Evolutionary conservation across 805 yeast genomes (phyloP).

Genomic region (Sungouiozyma ichnusensis): DNA sequence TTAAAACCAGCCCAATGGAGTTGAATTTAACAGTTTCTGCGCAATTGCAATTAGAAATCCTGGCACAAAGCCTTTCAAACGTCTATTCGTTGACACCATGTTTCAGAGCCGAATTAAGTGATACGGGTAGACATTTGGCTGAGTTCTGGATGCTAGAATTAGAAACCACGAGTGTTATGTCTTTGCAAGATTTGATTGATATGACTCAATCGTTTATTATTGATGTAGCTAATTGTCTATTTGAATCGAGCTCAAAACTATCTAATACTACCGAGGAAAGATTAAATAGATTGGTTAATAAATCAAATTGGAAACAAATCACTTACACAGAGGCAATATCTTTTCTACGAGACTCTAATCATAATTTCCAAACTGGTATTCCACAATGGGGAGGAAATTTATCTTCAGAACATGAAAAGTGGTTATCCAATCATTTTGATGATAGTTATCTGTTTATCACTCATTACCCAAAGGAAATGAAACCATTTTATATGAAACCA

Average conservation of each 20-base stretch:
- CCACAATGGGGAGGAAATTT: slow-evolving; percentile 66
- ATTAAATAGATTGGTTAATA: slow-evolving; percentile 46
- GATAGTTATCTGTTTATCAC: slow-evolving; percentile 78
- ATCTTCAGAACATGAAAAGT: slow-evolving; percentile 82
- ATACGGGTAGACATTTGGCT: slow-evolving; percentile 81
- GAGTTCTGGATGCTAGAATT: slow-evolving; percentile 99
- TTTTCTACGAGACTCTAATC: slow-evolving; percentile 19
- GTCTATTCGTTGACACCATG: slow-evolving; percentile 90
- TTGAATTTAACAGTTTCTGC: slow-evolving; percentile 68
- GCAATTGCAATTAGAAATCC: slow-evolving; percentile 79
- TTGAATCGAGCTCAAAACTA: slow-evolving; percentile 19
- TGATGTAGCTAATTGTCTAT: background rate
- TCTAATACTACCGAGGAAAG: slow-evolving; percentile 26
- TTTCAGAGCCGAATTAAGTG: slow-evolving; percentile 86
- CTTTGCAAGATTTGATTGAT: slow-evolving; percentile 48
- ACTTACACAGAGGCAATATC: slow-evolving; percentile 69
- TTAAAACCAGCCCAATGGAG: slow-evolving; percentile 35
- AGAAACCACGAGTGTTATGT: slow-evolving; percentile 60
- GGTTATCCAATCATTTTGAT: slow-evolving; percentile 60
- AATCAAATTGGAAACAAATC: slow-evolving; percentile 51
- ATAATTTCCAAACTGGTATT: slow-evolving; percentile 26
- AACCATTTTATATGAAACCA: slow-evolving; percentile 86
- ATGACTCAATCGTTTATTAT: slow-evolving; percentile 31
- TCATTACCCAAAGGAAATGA: slow-evolving; percentile 67
- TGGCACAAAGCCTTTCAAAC: slow-evolving; percentile 60